Base-by-base conservation (phyloP, 257 asterid species). In the Ilex asprella region DNA sequence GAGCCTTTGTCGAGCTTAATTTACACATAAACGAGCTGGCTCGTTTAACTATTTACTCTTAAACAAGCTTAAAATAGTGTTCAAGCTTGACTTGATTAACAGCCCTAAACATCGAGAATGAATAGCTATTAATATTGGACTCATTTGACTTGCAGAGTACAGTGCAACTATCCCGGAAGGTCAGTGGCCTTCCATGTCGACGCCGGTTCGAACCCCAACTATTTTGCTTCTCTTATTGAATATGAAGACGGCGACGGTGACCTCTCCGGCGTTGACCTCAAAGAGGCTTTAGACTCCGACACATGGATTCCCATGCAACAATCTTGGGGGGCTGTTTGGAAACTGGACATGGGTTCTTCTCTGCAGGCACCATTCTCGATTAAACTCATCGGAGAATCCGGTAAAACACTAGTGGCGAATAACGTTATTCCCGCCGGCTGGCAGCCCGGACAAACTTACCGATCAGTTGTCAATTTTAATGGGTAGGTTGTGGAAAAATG, bases 321-420 rank as follows among this genome's bases (percentile, higher is more conserved):
- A 50, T 84, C 86, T 9, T 86, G 95, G 94, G 98, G 98, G 12
- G 89, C 94, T 2, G 86, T 85, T 39, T 88, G 86, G 89, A 87
- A 78, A 74, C 61, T 76, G 47, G 74, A 88, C 32, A 13, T 67
- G 0, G 81, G 75, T 55, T 79, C 31, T 5, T 57, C 44, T 47
- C 61, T 82, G 32, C 53, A 60, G 55, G 73, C 91, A 2, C 96
- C 98, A 2, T 84, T 88, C 61, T 76, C 95, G 2, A 55, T 91
- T 8, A 70, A 72, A 55, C 74, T 91, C 2, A 91, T 83, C 7
- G 70, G 72, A 6, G 86, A 75, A 11, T 68, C 84, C 8, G 86
- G 84, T 12, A 71, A 79, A 61, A 76, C 73, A 39, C 60, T 91
- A 16, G 85, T 79, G 46, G 96, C 91, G 27, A 41, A 70, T 46